Conservation (phyloP, 495 filamentous ascomycete genomes). For the Staphylotrichum longicolle region DNA sequence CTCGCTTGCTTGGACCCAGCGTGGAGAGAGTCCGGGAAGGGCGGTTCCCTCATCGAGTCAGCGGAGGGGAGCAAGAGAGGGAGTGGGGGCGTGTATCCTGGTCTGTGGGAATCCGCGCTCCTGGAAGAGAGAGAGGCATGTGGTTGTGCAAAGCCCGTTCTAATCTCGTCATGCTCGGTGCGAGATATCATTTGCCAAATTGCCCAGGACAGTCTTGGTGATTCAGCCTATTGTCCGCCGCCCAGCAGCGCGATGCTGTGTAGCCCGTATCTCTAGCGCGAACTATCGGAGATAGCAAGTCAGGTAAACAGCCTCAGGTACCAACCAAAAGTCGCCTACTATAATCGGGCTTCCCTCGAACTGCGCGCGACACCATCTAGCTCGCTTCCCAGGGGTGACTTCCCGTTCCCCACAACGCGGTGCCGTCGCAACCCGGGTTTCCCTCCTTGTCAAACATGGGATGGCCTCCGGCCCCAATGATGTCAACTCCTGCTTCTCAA, state of each 20-base stretch:
- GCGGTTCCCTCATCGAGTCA: constrained; percentile 8
- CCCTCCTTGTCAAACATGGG: not conserved
- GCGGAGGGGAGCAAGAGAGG: not conserved
- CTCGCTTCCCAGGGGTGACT: not conserved
- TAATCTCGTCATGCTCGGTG: constrained; percentile 6
- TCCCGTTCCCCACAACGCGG: constrained; percentile 18
- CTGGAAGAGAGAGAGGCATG: not conserved
- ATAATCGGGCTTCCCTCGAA: not conserved
- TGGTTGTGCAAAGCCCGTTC: not conserved
- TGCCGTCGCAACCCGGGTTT: not conserved
- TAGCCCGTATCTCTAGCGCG: constrained; percentile 3
- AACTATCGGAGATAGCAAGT: not conserved
- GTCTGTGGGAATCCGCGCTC: constrained; percentile 9
- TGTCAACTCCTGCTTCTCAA: not conserved
- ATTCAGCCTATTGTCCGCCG: constrained; percentile 21
- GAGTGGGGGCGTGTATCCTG: constrained; percentile 12
- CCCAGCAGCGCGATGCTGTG: constrained; percentile 4
- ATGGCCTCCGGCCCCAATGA: not conserved
- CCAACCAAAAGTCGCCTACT: not conserved
- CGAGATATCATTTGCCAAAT: constrained; percentile 7
- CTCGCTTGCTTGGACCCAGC: constrained; percentile 18
- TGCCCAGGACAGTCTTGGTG: not conserved
- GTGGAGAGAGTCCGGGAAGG: constrained; percentile 37
- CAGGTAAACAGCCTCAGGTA: not conserved
- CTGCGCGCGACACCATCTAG: not conserved